These are phyloP conservation scores for Physocladia obscura DNA, from an alignment of 192 early-diverging fungal genomes.

Conservation along the genomic window DNA sequence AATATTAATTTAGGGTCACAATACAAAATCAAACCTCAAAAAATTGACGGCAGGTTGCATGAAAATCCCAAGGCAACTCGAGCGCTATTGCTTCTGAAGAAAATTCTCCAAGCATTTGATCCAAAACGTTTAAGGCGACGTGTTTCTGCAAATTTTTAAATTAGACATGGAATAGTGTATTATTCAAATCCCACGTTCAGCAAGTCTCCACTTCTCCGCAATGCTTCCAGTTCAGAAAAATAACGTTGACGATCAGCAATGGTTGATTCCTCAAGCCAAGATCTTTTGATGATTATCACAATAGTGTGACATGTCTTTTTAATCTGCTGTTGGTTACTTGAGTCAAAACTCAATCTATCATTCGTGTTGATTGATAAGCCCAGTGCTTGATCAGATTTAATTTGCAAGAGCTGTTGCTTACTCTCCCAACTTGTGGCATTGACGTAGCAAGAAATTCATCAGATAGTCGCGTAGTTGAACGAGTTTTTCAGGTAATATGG, in stretches of 20 bases:
- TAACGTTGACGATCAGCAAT: not conserved
- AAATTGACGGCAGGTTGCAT: slow-evolving; percentile 9
- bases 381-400: too few species aligned
- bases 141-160: too few species aligned
- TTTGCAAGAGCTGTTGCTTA: not conserved
- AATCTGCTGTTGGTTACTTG: too few species aligned
- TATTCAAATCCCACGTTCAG: not conserved
- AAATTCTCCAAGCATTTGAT: slow-evolving; percentile 29
- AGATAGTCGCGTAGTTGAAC: slow-evolving; percentile 12
- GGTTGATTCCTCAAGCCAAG: slow-evolving; percentile 13
- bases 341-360: not conserved
- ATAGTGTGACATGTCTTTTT: too few species aligned
- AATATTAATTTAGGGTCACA: not conserved
- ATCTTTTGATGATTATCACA: slow-evolving; percentile 20
- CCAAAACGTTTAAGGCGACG: slow-evolving; percentile 19
- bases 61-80: slow-evolving; percentile 32
- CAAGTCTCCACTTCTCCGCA: slow-evolving; percentile 10
- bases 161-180: too few species aligned
- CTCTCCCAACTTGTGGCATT: not conserved
- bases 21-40: slow-evolving; percentile 21
- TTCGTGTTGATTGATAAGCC: not conserved
- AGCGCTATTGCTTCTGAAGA: slow-evolving; percentile 27
- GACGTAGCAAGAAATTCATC: slow-evolving; percentile 3
- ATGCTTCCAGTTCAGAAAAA: not conserved
- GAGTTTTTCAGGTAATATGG: not conserved